Conservation (phyloP, 2,329 filamentous ascomycete species). For the Fusarium dlaminii region DNA sequence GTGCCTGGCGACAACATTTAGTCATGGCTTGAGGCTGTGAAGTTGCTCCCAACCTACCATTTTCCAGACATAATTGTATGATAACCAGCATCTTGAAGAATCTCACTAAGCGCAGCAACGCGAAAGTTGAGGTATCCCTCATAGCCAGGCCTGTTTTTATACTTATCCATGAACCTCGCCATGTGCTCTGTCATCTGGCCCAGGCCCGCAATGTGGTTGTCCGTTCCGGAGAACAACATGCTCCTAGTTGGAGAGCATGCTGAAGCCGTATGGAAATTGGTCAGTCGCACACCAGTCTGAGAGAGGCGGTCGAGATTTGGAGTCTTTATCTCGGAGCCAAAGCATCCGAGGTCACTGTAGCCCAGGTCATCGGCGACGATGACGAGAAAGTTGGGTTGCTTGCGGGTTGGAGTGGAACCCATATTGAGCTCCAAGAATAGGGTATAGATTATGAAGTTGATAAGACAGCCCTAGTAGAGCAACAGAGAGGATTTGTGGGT, state of each 20-base stretch:
- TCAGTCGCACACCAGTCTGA: slow-evolving; percentile 60
- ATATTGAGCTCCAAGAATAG: not conserved
- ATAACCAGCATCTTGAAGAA: slow-evolving; percentile 2
- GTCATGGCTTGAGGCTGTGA: not conserved
- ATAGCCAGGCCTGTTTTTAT: not conserved
- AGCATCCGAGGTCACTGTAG: slow-evolving; percentile 46
- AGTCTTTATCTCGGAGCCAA: slow-evolving; percentile 66
- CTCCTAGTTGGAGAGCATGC: slow-evolving; percentile 67
- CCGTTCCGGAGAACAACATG: slow-evolving; percentile 69
- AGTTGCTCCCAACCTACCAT: not conserved
- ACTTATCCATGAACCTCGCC: not conserved
- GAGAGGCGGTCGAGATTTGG: slow-evolving; percentile 64
- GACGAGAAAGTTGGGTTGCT: slow-evolving; percentile 42
- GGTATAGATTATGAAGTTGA: not conserved
- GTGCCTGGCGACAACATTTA: slow-evolving; percentile 16
- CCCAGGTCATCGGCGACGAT: slow-evolving; percentile 44
- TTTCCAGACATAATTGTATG: slow-evolving; percentile 11
- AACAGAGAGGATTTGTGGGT: not conserved
- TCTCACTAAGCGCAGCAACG: slow-evolving; percentile 2
- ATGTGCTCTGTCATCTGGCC: slow-evolving; percentile 61
- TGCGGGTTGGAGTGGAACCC: slow-evolving; percentile 47
- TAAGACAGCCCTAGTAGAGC: not conserved
- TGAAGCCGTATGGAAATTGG: slow-evolving; percentile 67
- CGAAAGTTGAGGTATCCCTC: slow-evolving; percentile 3
- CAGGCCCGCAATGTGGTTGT: slow-evolving; percentile 63